These are phyloP conservation scores for Echinosophora koreensis DNA, from an alignment of 306 rosid species.

Conservation along the genomic window DNA sequence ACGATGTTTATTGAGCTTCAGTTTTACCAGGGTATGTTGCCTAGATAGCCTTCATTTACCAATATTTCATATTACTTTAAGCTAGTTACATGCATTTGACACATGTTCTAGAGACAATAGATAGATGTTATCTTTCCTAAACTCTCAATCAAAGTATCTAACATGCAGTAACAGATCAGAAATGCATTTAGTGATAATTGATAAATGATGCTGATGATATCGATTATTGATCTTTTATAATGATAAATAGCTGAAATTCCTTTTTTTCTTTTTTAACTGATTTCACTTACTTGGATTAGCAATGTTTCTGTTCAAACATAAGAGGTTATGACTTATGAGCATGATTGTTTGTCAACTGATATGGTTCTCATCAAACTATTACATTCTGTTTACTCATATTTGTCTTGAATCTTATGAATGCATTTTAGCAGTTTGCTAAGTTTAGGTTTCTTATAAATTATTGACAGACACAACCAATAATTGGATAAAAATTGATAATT, in stretches of 20 bases:
- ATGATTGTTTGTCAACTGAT: not conserved
- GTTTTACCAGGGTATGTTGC: conserved; percentile 39
- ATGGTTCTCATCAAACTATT: conserved; percentile 25
- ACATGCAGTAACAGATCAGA: not conserved
- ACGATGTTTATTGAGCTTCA: conserved; percentile 31
- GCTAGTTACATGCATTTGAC: conserved; percentile 17
- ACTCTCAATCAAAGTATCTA: not conserved
- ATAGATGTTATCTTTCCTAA: conserved; percentile 14
- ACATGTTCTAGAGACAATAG: conserved; percentile 10
- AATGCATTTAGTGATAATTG: conserved; percentile 33
- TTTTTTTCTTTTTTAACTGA: not conserved
- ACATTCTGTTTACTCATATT: not conserved
- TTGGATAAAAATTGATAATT: conserved; percentile 23
- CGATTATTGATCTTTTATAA: conserved; percentile 4
- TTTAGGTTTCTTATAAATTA: not conserved
- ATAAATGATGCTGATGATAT: conserved; percentile 25
- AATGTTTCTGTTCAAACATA: conserved; percentile 28
- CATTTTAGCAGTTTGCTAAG: not conserved
- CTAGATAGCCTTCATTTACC: conserved; percentile 1
- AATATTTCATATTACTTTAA: conserved; percentile 2
- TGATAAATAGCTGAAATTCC: conserved; percentile 8
- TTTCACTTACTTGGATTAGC: conserved; percentile 28
- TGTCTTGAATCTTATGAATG: not conserved
- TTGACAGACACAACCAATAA: not conserved
- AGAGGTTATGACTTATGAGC: conserved; percentile 13